These are phyloP conservation scores for Nymphaea colorata DNA, from an alignment of 164 flowering plant species.

Conservation along the genomic window DNA sequence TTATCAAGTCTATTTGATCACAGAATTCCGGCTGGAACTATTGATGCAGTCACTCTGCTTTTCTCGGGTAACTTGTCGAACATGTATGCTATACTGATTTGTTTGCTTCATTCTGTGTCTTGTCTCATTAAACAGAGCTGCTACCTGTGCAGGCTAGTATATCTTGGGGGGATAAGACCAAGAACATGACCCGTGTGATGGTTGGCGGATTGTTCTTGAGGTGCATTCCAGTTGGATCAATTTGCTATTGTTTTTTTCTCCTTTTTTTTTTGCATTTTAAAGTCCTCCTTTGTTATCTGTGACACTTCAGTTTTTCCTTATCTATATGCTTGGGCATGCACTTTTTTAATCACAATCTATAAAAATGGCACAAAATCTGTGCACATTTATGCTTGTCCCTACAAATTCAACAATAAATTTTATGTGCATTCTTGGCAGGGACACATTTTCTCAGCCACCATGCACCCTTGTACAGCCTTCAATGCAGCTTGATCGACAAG, in stretches of 20 bases:
- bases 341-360: too few relatives aligned
- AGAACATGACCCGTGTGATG: constrained; percentile 47
- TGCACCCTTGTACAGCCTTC: constrained; percentile 92
- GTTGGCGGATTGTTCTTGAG: constrained; percentile 84
- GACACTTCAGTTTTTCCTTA: not conserved
- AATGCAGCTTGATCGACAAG: constrained; percentile 37
- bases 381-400: too few relatives aligned
- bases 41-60: constrained; percentile 89
- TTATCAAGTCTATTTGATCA: constrained; percentile 9
- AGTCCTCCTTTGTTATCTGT: too few relatives aligned
- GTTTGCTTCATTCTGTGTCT: constrained; percentile 1
- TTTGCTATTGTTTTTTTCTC: not conserved
- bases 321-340: not conserved
- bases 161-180: constrained; percentile 64
- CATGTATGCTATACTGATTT: not conserved
- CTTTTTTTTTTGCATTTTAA: not conserved
- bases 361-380: too few relatives aligned
- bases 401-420: too few relatives aligned
- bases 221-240: constrained; percentile 15
- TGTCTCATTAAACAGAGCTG: constrained; percentile 1
- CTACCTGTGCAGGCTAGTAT: constrained; percentile 52
- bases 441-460: constrained; percentile 86
- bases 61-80: constrained; percentile 58
- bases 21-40: constrained; percentile 96
- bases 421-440: constrained; percentile 34